Evolutionary conservation across 495 filamentous ascomycete genomes (phyloP).

Genomic region (Penicillium ucsense): DNA sequence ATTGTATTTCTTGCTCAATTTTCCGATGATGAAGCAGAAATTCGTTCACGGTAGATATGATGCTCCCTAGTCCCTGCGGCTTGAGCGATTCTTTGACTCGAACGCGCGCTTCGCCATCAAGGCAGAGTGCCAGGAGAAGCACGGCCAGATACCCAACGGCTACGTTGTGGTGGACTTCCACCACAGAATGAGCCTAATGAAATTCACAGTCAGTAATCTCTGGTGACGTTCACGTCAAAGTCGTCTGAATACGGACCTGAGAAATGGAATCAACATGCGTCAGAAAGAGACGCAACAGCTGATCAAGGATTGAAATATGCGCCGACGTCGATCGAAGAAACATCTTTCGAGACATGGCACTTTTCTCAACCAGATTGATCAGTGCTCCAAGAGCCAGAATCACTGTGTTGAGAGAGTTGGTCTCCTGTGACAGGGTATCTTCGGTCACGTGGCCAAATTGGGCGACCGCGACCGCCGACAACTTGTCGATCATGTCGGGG

Average conservation of each 20-base stretch:
- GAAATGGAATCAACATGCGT: constrained; percentile 29
- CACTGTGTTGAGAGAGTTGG: constrained; percentile 53
- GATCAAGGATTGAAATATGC: constrained; percentile 25
- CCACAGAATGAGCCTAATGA: constrained; percentile 66
- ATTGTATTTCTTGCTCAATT: constrained; percentile 45
- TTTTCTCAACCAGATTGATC: constrained; percentile 83
- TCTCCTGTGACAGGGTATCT: constrained; percentile 34
- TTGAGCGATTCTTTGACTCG: constrained; percentile 44
- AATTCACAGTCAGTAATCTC: constrained; percentile 3
- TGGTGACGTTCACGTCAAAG: neutral
- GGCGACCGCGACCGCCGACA: constrained; percentile 42
- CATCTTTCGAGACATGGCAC: constrained; percentile 39
- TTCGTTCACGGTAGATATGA: constrained; percentile 75
- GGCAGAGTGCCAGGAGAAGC: constrained; percentile 68
- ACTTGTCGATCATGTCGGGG: constrained; percentile 42
- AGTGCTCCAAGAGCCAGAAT: constrained; percentile 74
- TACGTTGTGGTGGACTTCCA: constrained; percentile 78
- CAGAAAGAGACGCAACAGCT: constrained; percentile 35
- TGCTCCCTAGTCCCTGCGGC: constrained; percentile 46
- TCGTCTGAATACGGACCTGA: constrained; percentile 29
- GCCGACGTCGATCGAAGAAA: constrained; percentile 20
- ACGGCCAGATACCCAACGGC: constrained; percentile 86
- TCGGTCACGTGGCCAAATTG: constrained; percentile 30
- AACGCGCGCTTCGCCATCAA: constrained; percentile 42
- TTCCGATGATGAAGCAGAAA: constrained; percentile 71